These are phyloP conservation scores for Aspergillus sp. DNA, from an alignment of 2,329 filamentous ascomycete genomes.

Conservation along the genomic window DNA sequence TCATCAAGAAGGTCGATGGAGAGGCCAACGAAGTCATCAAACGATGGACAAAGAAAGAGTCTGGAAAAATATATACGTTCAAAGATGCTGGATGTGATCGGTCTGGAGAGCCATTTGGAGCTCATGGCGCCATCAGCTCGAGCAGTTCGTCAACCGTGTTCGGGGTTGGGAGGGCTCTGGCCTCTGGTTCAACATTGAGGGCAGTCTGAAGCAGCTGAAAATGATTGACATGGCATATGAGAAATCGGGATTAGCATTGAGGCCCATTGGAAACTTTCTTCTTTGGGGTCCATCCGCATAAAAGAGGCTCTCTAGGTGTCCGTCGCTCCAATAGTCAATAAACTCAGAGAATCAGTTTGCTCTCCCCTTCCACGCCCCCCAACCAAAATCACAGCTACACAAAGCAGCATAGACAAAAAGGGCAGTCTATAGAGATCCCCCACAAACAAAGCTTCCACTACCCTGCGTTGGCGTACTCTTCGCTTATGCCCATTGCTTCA, in stretches of 20 bases:
- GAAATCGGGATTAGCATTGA: conserved; percentile 37
- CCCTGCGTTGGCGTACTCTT: not conserved
- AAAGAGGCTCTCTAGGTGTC: not conserved
- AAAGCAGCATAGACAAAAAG: no score
- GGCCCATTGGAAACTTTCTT: not conserved
- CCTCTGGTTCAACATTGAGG: conserved; percentile 44
- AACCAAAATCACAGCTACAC: no score
- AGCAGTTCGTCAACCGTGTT: not conserved
- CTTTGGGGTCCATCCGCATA: not conserved
- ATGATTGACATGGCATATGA: conserved; percentile 51
- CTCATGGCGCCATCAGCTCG: not conserved
- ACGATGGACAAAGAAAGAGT: conserved; percentile 15
- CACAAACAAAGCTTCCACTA: no score
- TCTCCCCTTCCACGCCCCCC: no score
- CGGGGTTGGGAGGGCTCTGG: conserved; percentile 1
- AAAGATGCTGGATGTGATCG: not conserved
- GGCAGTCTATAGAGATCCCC: no score
- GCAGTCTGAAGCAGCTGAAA: conserved; percentile 47
- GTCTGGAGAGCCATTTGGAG: not conserved
- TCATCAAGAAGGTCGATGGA: not conserved
- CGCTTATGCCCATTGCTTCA: not conserved
- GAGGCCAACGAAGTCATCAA: conserved; percentile 4
- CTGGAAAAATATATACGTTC: not conserved
- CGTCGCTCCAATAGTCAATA: not conserved
- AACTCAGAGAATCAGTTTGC: not conserved